Base-by-base conservation (phyloP, 352 stramenopile genomes). In the Phytophthora pini region DNA sequence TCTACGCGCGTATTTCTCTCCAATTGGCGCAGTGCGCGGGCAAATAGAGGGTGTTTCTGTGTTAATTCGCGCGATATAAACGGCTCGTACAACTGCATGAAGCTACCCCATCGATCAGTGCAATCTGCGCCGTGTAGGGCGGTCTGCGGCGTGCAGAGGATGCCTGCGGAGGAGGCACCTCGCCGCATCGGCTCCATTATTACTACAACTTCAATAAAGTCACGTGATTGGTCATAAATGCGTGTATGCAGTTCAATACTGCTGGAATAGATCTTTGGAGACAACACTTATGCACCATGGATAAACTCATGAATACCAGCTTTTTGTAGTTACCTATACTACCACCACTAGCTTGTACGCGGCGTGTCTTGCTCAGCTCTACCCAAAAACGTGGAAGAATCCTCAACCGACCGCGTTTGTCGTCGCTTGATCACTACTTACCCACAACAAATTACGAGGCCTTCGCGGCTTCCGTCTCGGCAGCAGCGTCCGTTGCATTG, bases 381-480 rank as follows among this genome's bases (percentile, higher is more conserved):
- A 56, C 44, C 44, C 32, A 46, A 38, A 31, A 27, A 69, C 53
- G 46, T 39, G 41, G 48, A 47, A 36, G 34, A n/a, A 48, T 40
- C 13, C 43, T 17, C 56, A 43, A 36, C 34, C 17, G 45, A 45
- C 50, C 45, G 47, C 58, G 50, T 72, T 29, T 56, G 47, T 70
- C 39, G 63, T 61, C 43, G 32, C 43, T 56, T 51, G 26, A 26
- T 55, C 44, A 45, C 50, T 69, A 45, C 50, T 69, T 72, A 39
- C 52, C 58, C 46, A 62, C 53, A 74, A 61, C 65, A 61, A 43
- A 69, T 61, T 46, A 76, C 41, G 52, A 62, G 57, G 68, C 45
- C 53, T 72, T 56, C 12, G 47, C 41, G 6, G 43, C 52, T 61
- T 76, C 51, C 40, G 34, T 49, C 31, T 64, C 45, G 10, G 36